Evolutionary conservation across 805 yeast species (phyloP), one percentile per base, ranked within the genome.

Genomic region (Saccharomyces kudriavzevii): DNA sequence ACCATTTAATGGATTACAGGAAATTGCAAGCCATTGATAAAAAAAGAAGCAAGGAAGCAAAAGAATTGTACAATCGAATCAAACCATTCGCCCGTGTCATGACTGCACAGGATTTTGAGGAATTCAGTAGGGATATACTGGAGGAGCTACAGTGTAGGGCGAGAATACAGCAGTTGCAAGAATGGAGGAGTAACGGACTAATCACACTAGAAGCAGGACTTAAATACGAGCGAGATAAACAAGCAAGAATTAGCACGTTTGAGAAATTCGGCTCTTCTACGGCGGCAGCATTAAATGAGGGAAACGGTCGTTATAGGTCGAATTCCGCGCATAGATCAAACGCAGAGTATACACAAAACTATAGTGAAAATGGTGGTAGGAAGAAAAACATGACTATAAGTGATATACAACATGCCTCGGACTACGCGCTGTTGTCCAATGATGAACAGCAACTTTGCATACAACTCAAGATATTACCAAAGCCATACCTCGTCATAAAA

Each of bases 401-500:
- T 58, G 94, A 87, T 62, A 85, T 87, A 25, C 78, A 84, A 48
- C 86, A 83, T 59, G 84, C 96, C 0, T 80, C 90, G 1, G 98
- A 94, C 66, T 87, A 80, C 56, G 90, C 88, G 45, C 71, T 94
- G 53, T 73, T 94, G 49, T 85, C 95, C 1, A 80, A 83, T n/a
- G 96, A 89, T 53, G 99, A 94, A 67, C 92, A 86, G 67, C 82
- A 81, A 52, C 71, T 94, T 48, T 95, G 99, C 71, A 77, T 91
- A 4, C 86, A 83, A 49, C 75, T 95, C 56, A 81, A 96, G 57
- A 85, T 95, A 10, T 71, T 87, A 53, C 99, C 99, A 14, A 92
- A 94, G 68, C 96, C 98, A 2, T 94, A 92, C 65, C 74, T 94
- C 56, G 96, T 96, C 2, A 88, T 94, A 58, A 94, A 94, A 66